Base-by-base conservation (phyloP, 768 basidiomycete genomes). In the Leccinum uliginosum region DNA sequence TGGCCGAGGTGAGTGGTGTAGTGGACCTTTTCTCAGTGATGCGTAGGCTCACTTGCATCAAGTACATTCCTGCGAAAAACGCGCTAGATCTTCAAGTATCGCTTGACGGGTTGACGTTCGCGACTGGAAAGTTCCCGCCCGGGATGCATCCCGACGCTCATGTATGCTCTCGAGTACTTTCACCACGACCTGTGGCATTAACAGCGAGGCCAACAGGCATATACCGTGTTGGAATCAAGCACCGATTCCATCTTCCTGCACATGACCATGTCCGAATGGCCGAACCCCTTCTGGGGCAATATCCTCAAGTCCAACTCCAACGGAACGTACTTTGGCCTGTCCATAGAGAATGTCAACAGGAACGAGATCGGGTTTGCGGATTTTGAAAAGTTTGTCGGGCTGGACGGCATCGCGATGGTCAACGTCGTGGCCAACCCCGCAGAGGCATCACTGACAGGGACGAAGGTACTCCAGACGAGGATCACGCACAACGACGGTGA, bases 291-390 rank as follows among this genome's bases (percentile, higher is more conserved):
- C 67, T 98, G 90, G 87, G 97, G 97, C 34, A 89, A 83, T 66
- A 87, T 98, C 62, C 81, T 93, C 58, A 96, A 96, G 72, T 97
- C 95, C 27, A 98, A 99, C 72, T 98, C 90, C 29, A 99, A 99
- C 65, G 97, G 97, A 35, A 99, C 97, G 0, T 98, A 97, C 77
- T 99, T 93, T 69, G 87, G 90, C 21, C 70, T 94, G 11, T 91
- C 94, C 1, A 66, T 91, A 38, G 88, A 91, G 62, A 80, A 93
- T 63, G 97, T 91, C 54, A 98, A 98, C 71, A 83, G 97, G n/a
- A 87, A 99, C 68, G 75, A 83, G 0, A 68, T 75, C 0, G 97
- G 97, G 5, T 98, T 81, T 65, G 95, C 93, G 30, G 96, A 99
- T 71, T 99, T 98, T 62, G 97, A 99, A 76, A 99, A 98, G 78